Conservation (phyloP, 768 basidiomycete species). For the Phaeotremella skinneri region DNA sequence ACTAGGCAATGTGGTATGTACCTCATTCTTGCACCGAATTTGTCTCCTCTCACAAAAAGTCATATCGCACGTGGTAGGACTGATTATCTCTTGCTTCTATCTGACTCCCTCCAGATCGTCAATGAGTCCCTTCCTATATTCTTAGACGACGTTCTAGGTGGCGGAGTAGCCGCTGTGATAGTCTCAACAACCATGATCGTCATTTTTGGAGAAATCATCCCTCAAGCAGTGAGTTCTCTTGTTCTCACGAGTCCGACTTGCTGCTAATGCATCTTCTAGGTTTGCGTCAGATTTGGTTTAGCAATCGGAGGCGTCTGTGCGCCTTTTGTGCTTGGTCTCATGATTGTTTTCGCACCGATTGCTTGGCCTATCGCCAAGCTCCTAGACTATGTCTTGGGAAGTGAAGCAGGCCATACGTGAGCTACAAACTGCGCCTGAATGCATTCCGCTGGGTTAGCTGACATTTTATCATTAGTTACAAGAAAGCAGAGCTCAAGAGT, state of each 20-base stretch:
- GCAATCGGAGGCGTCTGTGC: constrained; percentile 74
- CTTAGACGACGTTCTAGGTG: constrained; percentile 54
- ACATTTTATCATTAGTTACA: constrained; percentile 27
- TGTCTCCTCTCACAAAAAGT: not conserved
- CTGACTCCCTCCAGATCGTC: constrained; percentile 33
- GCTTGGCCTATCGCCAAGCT: constrained; percentile 70
- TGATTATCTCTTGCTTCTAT: not conserved
- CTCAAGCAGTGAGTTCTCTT: constrained; percentile 54
- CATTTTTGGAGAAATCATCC: constrained; percentile 60
- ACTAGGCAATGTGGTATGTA: constrained; percentile 70
- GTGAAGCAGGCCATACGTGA: constrained; percentile 59
- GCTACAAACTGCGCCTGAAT: constrained; percentile 7
- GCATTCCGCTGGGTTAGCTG: not conserved
- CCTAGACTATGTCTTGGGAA: constrained; percentile 77
- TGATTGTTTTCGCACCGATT: constrained; percentile 73
- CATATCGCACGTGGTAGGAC: not conserved
- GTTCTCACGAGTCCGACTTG: not conserved
- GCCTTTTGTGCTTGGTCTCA: constrained; percentile 68
- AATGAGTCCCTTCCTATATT: constrained; percentile 56
- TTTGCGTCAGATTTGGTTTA: constrained; percentile 74
- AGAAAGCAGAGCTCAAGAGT: constrained; percentile 54
- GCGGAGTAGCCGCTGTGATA: constrained; percentile 55
- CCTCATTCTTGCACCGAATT: not conserved
- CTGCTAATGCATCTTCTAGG: constrained; percentile 49
- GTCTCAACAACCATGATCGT: constrained; percentile 50